phyloP scores from a whole-genome alignment of 257 asterid species.

The Plantago major region DNA sequence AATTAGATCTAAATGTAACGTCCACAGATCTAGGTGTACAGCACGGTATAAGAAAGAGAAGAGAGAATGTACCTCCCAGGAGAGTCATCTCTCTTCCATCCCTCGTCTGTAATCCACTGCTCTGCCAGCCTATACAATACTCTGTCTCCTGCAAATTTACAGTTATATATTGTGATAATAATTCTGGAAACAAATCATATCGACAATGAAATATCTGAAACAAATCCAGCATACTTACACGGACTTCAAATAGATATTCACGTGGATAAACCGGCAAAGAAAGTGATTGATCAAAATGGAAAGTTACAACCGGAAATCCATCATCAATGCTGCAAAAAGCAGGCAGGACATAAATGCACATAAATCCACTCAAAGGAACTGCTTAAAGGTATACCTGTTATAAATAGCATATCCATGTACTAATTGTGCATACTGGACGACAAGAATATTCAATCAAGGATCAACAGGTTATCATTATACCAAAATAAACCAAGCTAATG shows the following conservation, averaged over 20 bases:
- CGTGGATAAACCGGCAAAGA: conserved; percentile 71
- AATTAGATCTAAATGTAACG: neutral
- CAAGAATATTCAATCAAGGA: neutral
- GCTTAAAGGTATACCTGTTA: neutral
- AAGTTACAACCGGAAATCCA: conserved; percentile 78
- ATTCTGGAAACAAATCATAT: conserved; percentile 6
- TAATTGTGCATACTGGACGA: conserved; percentile 5
- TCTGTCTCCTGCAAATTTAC: conserved; percentile 41
- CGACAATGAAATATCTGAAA: conserved; percentile 8
- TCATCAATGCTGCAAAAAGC: conserved; percentile 69
- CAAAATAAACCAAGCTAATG: conserved; percentile 1
- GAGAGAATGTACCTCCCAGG: conserved; percentile 57
- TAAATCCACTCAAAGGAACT: neutral
- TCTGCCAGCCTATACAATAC: conserved; percentile 75
- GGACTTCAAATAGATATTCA: conserved; percentile 61
- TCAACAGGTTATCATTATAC: neutral
- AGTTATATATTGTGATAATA: conserved; percentile 6
- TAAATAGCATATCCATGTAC: neutral
- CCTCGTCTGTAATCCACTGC: conserved; percentile 44
- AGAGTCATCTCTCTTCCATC: conserved; percentile 58
- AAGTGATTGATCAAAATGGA: conserved; percentile 62
- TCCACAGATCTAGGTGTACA: neutral
- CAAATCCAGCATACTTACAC: conserved; percentile 43
- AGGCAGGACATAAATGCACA: conserved; percentile 13
- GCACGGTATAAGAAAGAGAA: neutral